phyloP scores from a whole-genome alignment of 2,329 filamentous ascomycete genomes.

The Metarhizium album region DNA sequence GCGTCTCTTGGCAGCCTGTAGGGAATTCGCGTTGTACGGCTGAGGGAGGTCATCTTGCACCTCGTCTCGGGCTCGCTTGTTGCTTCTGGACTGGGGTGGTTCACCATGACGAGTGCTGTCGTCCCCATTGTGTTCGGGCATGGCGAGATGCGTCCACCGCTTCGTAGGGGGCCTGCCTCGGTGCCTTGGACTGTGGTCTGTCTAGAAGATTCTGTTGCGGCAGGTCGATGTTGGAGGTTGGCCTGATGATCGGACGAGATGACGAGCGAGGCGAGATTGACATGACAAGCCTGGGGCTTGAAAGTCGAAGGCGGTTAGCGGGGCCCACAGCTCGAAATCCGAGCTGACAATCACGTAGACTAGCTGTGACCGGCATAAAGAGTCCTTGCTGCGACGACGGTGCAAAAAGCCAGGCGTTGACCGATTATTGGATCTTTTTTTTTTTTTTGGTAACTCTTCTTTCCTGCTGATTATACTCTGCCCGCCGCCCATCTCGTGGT shows the following conservation, averaged over 20 bases:
- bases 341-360: not conserved
- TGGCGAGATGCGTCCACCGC: not conserved
- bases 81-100: constrained; percentile 9
- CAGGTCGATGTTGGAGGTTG: not conserved
- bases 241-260: too few species aligned
- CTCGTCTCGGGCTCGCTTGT: constrained; percentile 25
- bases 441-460: too few species aligned
- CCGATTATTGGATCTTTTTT: too few species aligned
- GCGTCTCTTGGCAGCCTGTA: constrained; percentile 49
- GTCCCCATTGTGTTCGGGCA: not conserved
- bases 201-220: too few species aligned
- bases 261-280: too few species aligned
- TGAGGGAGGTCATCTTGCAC: constrained; percentile 39
- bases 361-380: too few species aligned
- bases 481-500: too few species aligned
- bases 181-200: not conserved
- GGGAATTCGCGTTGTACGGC: constrained; percentile 47
- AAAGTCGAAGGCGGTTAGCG: not conserved
- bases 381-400: too few species aligned
- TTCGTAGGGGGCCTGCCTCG: not conserved
- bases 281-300: too few species aligned
- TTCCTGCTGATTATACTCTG: too few species aligned
- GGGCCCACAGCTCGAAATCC: not conserved
- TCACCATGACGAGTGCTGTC: not conserved
- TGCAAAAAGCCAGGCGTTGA: too few species aligned